These are phyloP conservation scores for Umbelopsis ramanniana DNA, from an alignment of 192 early-diverging fungal species.

Conservation along the genomic window DNA sequence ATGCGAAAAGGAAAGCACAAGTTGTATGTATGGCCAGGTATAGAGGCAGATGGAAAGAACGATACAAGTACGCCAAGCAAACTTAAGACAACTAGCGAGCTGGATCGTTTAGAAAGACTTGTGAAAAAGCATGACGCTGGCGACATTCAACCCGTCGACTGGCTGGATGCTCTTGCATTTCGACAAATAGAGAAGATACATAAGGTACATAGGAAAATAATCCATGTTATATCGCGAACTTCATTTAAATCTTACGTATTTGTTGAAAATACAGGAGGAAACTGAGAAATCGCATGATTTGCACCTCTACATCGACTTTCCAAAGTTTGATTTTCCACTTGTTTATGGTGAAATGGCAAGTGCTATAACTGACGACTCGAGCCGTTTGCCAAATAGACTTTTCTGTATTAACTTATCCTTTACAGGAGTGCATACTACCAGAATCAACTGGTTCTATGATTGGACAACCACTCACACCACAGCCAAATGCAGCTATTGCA, in stretches of 20 bases:
- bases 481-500: constrained; percentile 17
- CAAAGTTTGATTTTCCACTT: constrained; percentile 97
- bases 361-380: too few species aligned
- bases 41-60: constrained; percentile 66
- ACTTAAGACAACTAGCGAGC: constrained; percentile 59
- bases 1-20: constrained; percentile 87
- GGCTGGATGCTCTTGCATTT: constrained; percentile 92
- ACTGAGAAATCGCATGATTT: constrained; percentile 60
- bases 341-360: constrained; percentile 85
- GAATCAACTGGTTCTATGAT: constrained; percentile 20
- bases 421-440: constrained; percentile 62
- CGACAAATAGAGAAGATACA: constrained; percentile 87
- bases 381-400: too few species aligned
- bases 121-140: constrained; percentile 87
- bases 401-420: neutral
- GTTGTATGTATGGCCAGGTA: constrained; percentile 67
- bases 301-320: constrained; percentile 87
- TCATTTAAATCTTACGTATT: constrained; percentile 15
- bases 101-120: constrained; percentile 87
- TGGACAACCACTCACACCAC: constrained; percentile 19
- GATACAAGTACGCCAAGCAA: constrained; percentile 61
- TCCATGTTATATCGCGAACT: neutral
- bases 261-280: constrained; percentile 45
- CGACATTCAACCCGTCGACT: constrained; percentile 84
- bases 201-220: constrained; percentile 43